Base-by-base conservation (phyloP, 768 basidiomycete species). In the Candolleomyces eurysporus region DNA sequence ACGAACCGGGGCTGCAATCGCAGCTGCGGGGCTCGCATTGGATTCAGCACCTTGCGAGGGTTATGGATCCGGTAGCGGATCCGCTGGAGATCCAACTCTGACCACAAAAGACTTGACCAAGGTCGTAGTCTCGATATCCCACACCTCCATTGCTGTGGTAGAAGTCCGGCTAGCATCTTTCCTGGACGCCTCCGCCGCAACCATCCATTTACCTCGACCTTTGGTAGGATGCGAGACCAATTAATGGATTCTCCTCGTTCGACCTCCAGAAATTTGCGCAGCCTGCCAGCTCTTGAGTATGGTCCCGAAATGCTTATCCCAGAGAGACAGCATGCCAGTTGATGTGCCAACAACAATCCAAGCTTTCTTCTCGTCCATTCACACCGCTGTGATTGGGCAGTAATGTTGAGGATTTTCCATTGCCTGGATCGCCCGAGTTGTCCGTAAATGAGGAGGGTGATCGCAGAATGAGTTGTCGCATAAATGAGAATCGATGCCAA, bases 301-400 rank as follows among this genome's bases (percentile, higher is more conserved):
- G 19, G 98, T 78, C 1, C 96, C 95, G 66, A 98, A 99, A 10
- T 96, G 89, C 48, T 94, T 86, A 75, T 99, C 97, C 95, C 96
- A 99, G 3, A 99, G 80, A 0, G 91, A 87, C 13, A 98, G 76
- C 14, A 90, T 85, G 5, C 96, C 97, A 1, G 84, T 85, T 2
- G 90, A 85, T 1, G 96, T 97, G 2, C 93, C 96, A 17, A 91
- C 87, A 13, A 97, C 79, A 26, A 96, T 80, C 96, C 96, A 98
- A 5, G 91, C 84, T 26, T 83, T 86, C 68, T 90, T 92, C 39
- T 86, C 85, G 70, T 96, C 95, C 50, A 94, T 72, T 2, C 93
- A 96, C 60, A 96, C 72, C 45, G 87, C 84, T 0, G 94, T 91
- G 62, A 98, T 92, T 0, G 94, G 87, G 0, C 97, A 96, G 65